phyloP scores from a whole-genome alignment of 306 rosid genomes.

The Cotoneaster glaucophyllus region DNA sequence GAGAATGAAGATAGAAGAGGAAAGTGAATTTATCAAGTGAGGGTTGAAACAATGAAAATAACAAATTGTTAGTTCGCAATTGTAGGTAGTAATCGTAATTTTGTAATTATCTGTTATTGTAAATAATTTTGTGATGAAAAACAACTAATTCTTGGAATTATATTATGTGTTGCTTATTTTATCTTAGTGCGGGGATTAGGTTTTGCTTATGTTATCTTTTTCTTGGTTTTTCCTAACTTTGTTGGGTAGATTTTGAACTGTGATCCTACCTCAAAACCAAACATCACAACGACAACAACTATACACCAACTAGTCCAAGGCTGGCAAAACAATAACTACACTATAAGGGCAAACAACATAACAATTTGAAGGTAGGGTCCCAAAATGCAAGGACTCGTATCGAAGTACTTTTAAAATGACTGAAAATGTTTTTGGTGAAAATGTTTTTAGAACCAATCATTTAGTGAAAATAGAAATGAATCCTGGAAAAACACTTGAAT shows the following conservation, averaged over 20 bases:
- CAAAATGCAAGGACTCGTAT: background rate
- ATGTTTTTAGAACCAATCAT: too few relatives aligned
- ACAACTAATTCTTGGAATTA: background rate
- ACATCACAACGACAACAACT: background rate
- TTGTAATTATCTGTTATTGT: too few relatives aligned
- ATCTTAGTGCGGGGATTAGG: background rate
- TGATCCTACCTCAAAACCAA: background rate
- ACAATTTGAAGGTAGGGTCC: background rate
- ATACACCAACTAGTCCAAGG: background rate
- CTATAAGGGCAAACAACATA: background rate
- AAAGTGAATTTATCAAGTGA: background rate
- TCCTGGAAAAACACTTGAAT: too few relatives aligned
- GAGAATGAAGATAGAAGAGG: too few relatives aligned
- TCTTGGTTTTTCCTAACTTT: background rate
- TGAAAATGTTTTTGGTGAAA: too few relatives aligned
- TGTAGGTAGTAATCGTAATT: background rate
- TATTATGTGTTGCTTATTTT: background rate
- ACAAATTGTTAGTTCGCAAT: background rate
- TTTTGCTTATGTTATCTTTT: background rate
- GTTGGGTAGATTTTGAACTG: background rate
- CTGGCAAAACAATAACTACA: background rate
- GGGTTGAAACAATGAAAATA: background rate
- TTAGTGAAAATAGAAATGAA: too few relatives aligned
- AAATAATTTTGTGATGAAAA: too few relatives aligned
- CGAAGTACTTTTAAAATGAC: rapidly evolving